Evolutionary conservation across 78 protist genomes (phyloP).

Genomic region (Neovahlkampfia damariscottae): DNA sequence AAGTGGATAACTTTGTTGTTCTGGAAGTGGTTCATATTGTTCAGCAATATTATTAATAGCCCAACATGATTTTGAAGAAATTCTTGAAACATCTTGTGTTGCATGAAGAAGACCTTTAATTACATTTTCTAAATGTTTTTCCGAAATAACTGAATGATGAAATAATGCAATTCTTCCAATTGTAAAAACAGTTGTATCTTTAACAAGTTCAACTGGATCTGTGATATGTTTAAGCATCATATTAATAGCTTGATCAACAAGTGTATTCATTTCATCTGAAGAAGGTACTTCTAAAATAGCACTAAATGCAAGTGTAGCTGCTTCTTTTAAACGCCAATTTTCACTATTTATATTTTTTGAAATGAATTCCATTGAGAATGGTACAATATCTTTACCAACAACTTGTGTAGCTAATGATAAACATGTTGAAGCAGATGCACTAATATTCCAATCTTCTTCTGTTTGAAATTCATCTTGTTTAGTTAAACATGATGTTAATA

Average conservation of each 20-base stretch:
- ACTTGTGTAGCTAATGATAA: conserved; percentile 31
- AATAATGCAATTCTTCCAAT: conserved; percentile 40
- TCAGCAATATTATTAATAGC: conserved; percentile 49
- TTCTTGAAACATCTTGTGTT: conserved; percentile 28
- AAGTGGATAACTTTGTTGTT: conserved; percentile 21
- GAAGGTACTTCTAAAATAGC: conserved; percentile 58
- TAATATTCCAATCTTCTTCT: conserved; percentile 49
- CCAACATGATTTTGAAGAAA: conserved; percentile 62
- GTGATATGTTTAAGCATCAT: conserved; percentile 23
- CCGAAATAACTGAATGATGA: background rate
- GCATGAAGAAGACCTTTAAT: background rate
- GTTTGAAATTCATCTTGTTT: conserved; percentile 54
- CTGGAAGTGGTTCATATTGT: background rate
- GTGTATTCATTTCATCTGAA: background rate
- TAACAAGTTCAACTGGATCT: conserved; percentile 28
- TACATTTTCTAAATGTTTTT: background rate
- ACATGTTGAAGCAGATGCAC: conserved; percentile 71
- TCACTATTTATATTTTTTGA: conserved; percentile 25
- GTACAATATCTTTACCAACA: conserved; percentile 42
- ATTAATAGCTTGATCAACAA: conserved; percentile 3
- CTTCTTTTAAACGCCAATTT: conserved; percentile 58
- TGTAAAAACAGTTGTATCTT: conserved; percentile 75
- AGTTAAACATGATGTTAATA: conserved; percentile 30
- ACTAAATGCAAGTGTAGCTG: conserved; percentile 65
- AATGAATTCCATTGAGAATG: conserved; percentile 53